Evolutionary conservation across 129 eudicot genomes (phyloP).

Genomic region (Flaveria robusta): DNA sequence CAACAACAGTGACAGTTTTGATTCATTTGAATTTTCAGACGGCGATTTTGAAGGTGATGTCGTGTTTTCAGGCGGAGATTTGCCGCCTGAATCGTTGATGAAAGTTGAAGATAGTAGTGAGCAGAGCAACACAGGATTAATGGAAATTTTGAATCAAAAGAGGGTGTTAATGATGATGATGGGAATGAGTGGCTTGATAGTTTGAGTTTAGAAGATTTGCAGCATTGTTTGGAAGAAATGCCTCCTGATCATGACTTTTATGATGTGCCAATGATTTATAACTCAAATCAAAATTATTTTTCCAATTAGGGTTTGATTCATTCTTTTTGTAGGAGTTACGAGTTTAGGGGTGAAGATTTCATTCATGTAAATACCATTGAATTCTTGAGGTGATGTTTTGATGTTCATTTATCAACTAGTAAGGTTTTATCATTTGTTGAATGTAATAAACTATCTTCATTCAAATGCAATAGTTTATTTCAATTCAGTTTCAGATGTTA

Average conservation of each 20-base stretch:
- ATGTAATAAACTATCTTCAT: too few species aligned
- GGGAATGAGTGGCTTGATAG: slow-evolving; percentile 36
- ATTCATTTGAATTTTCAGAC: slow-evolving; percentile 32
- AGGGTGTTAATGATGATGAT: neutral
- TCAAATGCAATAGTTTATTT: too few species aligned
- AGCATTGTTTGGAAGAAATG: slow-evolving; percentile 30
- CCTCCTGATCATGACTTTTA: slow-evolving; percentile 33
- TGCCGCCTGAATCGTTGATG: neutral
- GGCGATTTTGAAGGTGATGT: slow-evolving; percentile 31
- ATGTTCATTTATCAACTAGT: neutral
- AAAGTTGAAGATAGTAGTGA: slow-evolving; percentile 4
- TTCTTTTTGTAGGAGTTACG: neutral
- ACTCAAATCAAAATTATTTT: slow-evolving; percentile 17
- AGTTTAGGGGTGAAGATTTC: neutral
- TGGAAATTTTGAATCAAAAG: slow-evolving; percentile 20
- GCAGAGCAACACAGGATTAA: neutral
- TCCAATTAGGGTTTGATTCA: slow-evolving; percentile 6
- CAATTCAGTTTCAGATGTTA: too few species aligned
- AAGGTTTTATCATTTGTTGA: too few species aligned
- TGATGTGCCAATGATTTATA: slow-evolving; percentile 17
- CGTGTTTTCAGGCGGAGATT: too few species aligned
- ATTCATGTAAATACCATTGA: slow-evolving; percentile 4
- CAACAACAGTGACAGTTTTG: slow-evolving; percentile 26
- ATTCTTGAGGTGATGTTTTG: neutral
- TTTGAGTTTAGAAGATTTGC: slow-evolving; percentile 39